Percentiles rank a stretch among this genome's conserved stretches.
Conservation (phyloP, 2,329 filamentous ascomycete species). For the Alternaria infectoria region DNA sequence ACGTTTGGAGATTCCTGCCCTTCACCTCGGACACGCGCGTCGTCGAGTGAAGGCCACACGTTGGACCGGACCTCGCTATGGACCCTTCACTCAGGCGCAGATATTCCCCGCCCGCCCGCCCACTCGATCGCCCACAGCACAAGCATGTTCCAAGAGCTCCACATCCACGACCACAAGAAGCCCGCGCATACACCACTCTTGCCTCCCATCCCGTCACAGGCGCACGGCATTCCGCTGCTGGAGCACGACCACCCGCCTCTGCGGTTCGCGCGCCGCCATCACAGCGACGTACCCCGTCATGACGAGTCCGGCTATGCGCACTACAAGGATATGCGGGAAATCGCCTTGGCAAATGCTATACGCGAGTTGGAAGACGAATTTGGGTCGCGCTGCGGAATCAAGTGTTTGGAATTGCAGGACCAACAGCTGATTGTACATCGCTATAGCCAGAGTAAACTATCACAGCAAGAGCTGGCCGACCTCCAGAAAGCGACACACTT, state of each 20-base stretch:
- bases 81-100: constrained; percentile 1
- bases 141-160: constrained; percentile 15
- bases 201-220: constrained; percentile 21
- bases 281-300: constrained; percentile 26
- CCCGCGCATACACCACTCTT: constrained; percentile 8
- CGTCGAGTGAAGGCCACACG: constrained; percentile 3
- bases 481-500: constrained; percentile 98
- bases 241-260: constrained; percentile 30
- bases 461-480: constrained; percentile 91
- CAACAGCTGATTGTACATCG: constrained; percentile 43
- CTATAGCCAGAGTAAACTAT: constrained; percentile 94
- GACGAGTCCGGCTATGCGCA: constrained; percentile 32
- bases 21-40: constrained; percentile 19
- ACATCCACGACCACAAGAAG: constrained; percentile 3
- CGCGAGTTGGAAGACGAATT: constrained; percentile 33
- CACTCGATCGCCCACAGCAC: constrained; percentile 11
- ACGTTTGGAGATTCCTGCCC: constrained; percentile 24
- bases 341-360: constrained; percentile 36
- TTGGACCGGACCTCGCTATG: constrained; percentile 13
- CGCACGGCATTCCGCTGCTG: constrained; percentile 31
- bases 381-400: constrained; percentile 25
- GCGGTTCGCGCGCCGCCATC: constrained; percentile 42
- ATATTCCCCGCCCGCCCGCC: background rate
- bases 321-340: constrained; percentile 30
- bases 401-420: constrained; percentile 31